Evolutionary conservation across 768 basidiomycete genomes (phyloP).

Genomic region (Lactarius tabidus): DNA sequence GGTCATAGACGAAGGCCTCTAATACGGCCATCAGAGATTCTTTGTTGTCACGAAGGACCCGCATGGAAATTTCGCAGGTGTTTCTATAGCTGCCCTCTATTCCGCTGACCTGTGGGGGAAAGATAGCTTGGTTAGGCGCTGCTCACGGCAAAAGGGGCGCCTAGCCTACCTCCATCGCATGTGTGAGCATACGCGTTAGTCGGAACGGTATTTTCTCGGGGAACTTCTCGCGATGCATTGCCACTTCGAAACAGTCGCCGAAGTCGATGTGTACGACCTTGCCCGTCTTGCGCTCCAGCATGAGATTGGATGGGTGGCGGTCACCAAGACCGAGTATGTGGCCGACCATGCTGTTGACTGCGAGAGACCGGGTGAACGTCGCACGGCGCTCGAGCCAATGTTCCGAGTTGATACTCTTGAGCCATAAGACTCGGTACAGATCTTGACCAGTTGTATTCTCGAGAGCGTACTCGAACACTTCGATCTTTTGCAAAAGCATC

Average conservation of each 20-base stretch:
- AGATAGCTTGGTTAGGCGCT: conserved; percentile 1
- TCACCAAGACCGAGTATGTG: conserved; percentile 98
- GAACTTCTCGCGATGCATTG: conserved; percentile 98
- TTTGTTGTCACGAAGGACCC: conserved; percentile 91
- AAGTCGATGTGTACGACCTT: conserved; percentile 97
- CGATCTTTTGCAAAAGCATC: conserved; percentile 93
- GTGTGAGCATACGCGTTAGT: conserved; percentile 95
- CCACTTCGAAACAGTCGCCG: conserved; percentile 98
- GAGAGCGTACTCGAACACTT: conserved; percentile 97
- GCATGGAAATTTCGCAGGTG: conserved; percentile 98
- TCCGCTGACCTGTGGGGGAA: conserved; percentile 80
- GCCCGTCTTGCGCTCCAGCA: conserved; percentile 87
- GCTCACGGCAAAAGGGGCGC: not conserved
- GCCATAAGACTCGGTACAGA: conserved; percentile 92
- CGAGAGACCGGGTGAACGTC: conserved; percentile 92
- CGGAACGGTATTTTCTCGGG: conserved; percentile 99
- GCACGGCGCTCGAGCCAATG: conserved; percentile 97
- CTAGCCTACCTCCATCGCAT: conserved; percentile 89
- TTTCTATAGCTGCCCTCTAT: conserved; percentile 96
- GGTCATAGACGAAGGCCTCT: conserved; percentile 98
- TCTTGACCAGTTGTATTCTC: conserved; percentile 99
- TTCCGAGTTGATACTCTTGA: conserved; percentile 92
- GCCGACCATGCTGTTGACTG: conserved; percentile 97
- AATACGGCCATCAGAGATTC: conserved; percentile 99
- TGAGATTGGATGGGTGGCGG: conserved; percentile 92